phyloP scores from a whole-genome alignment of 371 early-diverging fungal species.

The Rhizopus stolonifer region DNA sequence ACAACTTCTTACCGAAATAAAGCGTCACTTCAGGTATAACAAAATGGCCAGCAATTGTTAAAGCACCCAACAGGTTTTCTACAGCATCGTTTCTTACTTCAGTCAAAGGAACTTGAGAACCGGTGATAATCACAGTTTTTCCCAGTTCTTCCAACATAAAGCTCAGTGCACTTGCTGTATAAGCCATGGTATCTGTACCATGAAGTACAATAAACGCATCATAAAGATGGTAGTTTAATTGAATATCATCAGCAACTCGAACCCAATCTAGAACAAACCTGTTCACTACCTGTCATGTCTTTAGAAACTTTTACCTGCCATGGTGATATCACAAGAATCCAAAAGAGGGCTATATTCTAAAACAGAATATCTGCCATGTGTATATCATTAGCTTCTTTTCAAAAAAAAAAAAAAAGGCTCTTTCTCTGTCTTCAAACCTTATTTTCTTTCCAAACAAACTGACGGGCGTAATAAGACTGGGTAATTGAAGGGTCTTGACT shows the following conservation, averaged over 20 bases:
- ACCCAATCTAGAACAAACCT: slow-evolving; percentile 78
- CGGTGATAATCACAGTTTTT: slow-evolving; percentile 96
- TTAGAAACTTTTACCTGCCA: slow-evolving; percentile 56
- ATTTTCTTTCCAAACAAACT: slow-evolving; percentile 92
- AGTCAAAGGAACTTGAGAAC: slow-evolving; percentile 93
- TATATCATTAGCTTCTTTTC: not conserved
- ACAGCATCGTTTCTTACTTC: slow-evolving; percentile 97
- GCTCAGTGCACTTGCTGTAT: slow-evolving; percentile 90
- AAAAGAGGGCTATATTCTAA: slow-evolving; percentile 92
- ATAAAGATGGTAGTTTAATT: slow-evolving; percentile 88
- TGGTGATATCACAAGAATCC: slow-evolving; percentile 94
- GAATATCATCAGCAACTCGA: slow-evolving; percentile 92
- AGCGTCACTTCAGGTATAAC: slow-evolving; percentile 96
- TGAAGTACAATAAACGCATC: slow-evolving; percentile 95
- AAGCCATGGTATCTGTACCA: slow-evolving; percentile 95
- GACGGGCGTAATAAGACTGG: slow-evolving; percentile 85
- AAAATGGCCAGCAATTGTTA: slow-evolving; percentile 94
- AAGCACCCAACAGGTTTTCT: slow-evolving; percentile 91
- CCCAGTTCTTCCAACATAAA: slow-evolving; percentile 96
- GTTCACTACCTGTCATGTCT: not conserved
- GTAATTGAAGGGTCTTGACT: slow-evolving; percentile 30
- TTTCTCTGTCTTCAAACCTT: slow-evolving; percentile 45
- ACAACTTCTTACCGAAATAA: slow-evolving; percentile 94
- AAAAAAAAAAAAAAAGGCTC: not conserved
- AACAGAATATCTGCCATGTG: slow-evolving; percentile 69